Evolutionary conservation across 805 yeast species (phyloP).

Genomic region (Barnettozyma sucrosica): DNA sequence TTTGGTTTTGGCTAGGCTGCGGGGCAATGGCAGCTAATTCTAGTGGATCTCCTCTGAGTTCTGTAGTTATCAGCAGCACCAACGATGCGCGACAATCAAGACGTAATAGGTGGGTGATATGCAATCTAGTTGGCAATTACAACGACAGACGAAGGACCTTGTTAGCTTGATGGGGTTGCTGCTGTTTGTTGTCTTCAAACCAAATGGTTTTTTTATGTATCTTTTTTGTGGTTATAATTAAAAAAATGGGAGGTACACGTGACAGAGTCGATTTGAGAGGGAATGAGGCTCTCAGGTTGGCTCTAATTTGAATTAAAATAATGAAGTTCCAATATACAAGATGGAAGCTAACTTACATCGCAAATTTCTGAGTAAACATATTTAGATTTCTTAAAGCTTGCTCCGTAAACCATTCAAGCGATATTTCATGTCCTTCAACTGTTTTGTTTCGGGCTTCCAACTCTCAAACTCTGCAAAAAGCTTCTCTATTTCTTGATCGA

Average conservation of each 20-base stretch:
- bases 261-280: neutral
- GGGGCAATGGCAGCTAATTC: neutral
- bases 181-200: neutral
- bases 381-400: conserved; percentile 14
- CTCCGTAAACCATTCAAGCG: conserved; percentile 52
- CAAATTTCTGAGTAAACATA: neutral
- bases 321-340: too few species aligned
- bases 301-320: too few species aligned
- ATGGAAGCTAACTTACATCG: neutral
- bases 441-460: conserved; percentile 86
- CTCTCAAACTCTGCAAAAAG: conserved; percentile 67
- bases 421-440: conserved; percentile 77
- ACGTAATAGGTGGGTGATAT: neutral
- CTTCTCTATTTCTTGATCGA: conserved; percentile 50
- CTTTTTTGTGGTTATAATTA: neutral
- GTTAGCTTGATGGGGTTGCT: neutral
- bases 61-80: neutral
- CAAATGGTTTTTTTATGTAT: neutral
- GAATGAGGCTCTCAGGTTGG: neutral
- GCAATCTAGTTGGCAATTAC: neutral
- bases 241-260: neutral
- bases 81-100: neutral
- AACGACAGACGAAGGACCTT: neutral
- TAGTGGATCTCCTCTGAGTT: too few species aligned
- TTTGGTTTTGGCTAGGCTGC: neutral